Percentiles rank a stretch among this genome's conserved stretches.
These are phyloP conservation scores for Trifolium pratense DNA, from an alignment of 306 rosid genomes.

Conservation along the genomic window DNA sequence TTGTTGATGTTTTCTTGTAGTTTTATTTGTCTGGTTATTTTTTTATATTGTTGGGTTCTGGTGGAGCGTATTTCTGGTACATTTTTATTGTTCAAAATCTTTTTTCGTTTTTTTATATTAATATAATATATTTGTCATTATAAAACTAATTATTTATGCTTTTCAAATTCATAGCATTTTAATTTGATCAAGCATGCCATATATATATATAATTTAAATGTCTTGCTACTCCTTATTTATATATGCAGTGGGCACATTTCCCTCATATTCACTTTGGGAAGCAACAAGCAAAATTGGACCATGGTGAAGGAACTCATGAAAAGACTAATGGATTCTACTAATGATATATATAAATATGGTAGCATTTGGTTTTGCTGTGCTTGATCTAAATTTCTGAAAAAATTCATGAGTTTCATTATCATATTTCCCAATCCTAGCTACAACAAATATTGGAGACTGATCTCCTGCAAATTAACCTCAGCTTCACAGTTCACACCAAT, in stretches of 20 bases:
- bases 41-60: too few species aligned
- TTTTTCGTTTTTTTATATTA: too few species aligned
- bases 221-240: too few species aligned
- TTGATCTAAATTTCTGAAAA: slow-evolving; percentile 48
- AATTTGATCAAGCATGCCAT: too few species aligned
- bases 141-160: too few species aligned
- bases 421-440: slow-evolving; percentile 40
- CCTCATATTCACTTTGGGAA: slow-evolving; percentile 94
- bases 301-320: slow-evolving; percentile 57
- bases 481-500: slow-evolving; percentile 49
- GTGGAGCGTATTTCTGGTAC: too few species aligned
- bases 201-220: too few species aligned
- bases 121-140: too few species aligned
- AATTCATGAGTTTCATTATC: slow-evolving; percentile 47
- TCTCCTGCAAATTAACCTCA: slow-evolving; percentile 47
- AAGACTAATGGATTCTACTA: slow-evolving; percentile 69
- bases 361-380: slow-evolving; percentile 48
- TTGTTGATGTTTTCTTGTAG: too few species aligned
- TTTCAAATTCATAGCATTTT: too few species aligned
- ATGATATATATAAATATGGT: slow-evolving; percentile 32
- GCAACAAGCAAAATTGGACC: slow-evolving; percentile 73
- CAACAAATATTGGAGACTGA: slow-evolving; percentile 32
- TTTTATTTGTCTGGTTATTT: too few species aligned
- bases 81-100: too few species aligned
- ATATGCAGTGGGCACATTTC: slow-evolving; percentile 97